Evolutionary conservation across 139 green algal genomes (phyloP).

Genomic region (Nannochloris sp.): DNA sequence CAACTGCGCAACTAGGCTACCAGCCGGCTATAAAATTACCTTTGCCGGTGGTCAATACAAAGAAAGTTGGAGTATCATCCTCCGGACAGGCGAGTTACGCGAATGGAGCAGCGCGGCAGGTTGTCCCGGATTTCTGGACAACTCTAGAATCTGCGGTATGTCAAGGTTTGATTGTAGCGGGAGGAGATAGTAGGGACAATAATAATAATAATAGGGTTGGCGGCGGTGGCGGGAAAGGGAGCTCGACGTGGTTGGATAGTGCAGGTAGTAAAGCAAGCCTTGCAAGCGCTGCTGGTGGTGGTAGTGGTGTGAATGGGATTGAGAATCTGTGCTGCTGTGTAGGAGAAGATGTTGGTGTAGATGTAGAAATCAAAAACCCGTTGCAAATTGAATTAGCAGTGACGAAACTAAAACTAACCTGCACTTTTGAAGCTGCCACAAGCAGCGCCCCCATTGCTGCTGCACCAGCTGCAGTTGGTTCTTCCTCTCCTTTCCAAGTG

Average conservation of each 20-base stretch:
- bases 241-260: background rate
- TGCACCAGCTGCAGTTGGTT: background rate
- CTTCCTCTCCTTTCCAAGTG: conserved; percentile 15
- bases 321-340: conserved; percentile 35
- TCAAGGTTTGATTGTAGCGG: background rate
- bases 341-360: conserved; percentile 65
- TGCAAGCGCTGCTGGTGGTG: background rate
- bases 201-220: background rate
- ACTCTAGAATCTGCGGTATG: conserved; percentile 38
- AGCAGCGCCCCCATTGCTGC: background rate
- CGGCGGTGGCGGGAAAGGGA: background rate
- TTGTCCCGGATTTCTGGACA: conserved; percentile 31
- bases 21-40: conserved; percentile 34
- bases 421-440: conserved; percentile 34
- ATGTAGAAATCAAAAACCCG: conserved; percentile 71
- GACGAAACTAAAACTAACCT: conserved; percentile 50
- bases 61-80: conserved; percentile 47
- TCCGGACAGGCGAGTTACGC: conserved; percentile 53
- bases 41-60: conserved; percentile 54
- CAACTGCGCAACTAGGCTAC: conserved; percentile 19
- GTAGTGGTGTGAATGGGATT: no score
- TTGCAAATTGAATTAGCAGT: conserved; percentile 60
- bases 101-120: conserved; percentile 29
- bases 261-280: background rate
- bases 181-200: background rate